Percentiles rank a stretch among this genome's conserved stretches.
Conservation (phyloP, 2,329 filamentous ascomycete species). For the Phialophora chinensis region DNA sequence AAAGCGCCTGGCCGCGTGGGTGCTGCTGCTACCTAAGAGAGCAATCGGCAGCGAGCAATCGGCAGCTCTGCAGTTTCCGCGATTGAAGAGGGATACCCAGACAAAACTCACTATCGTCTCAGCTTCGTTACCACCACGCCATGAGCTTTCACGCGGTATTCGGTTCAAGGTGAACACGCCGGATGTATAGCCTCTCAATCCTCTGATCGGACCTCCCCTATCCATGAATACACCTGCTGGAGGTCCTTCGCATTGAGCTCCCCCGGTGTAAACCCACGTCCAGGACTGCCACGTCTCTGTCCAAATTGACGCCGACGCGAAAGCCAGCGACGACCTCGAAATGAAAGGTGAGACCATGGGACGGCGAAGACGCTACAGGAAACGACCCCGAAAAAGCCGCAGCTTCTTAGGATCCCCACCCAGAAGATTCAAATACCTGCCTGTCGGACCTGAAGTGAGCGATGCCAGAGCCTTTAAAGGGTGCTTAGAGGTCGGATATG, state of each 20-base stretch:
- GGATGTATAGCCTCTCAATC: not conserved
- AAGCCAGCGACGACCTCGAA: not conserved
- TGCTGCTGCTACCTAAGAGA: not conserved
- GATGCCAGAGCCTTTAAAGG: too few relatives aligned
- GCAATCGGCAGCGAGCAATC: not conserved
- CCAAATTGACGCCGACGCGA: not conserved
- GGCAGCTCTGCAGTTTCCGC: too few relatives aligned
- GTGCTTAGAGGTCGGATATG: not conserved
- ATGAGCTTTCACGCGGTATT: not conserved
- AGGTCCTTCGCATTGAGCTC: not conserved
- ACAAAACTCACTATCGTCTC: not conserved
- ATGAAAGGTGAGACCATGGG: not conserved
- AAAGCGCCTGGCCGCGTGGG: not conserved
- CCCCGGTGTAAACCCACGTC: not conserved
- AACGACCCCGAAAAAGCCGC: not conserved
- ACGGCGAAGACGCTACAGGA: not conserved
- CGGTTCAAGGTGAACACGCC: not conserved
- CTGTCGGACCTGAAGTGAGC: not conserved
- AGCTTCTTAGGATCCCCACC: not conserved
- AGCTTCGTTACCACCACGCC: not conserved
- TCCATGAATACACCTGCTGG: not conserved
- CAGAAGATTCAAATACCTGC: not conserved
- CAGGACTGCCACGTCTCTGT: not conserved
- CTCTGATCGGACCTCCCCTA: not conserved
- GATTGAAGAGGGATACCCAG: not conserved